Conservation (phyloP, 2,329 filamentous ascomycete species). For the Pseudonectria foliicola region DNA sequence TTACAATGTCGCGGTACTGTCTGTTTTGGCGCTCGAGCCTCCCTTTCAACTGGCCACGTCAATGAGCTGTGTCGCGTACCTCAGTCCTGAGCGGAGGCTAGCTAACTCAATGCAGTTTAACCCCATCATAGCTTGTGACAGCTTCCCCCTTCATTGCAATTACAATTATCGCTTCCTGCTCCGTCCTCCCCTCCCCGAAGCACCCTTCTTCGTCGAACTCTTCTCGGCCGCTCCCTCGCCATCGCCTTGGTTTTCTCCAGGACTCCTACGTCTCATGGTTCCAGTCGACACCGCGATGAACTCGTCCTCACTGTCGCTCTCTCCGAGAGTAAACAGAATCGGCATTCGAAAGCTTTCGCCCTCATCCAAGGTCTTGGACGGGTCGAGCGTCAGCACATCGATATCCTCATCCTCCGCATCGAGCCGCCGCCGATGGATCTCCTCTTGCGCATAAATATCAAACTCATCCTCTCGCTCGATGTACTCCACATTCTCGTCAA, state of each 20-base stretch:
- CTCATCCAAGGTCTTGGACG: conserved; percentile 52
- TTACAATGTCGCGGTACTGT: no score
- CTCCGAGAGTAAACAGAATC: conserved; percentile 83
- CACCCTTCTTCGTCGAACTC: conserved; percentile 32
- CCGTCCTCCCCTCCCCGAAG: conserved; percentile 29
- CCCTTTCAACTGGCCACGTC: no score
- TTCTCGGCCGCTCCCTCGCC: conserved; percentile 43
- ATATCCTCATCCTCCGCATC: conserved; percentile 91
- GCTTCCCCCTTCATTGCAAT: conserved; percentile 1
- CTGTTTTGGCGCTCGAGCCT: no score
- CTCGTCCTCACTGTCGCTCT: conserved; percentile 94
- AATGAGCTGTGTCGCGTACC: no score
- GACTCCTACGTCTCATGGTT: conserved; percentile 80
- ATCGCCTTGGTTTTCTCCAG: conserved; percentile 63
- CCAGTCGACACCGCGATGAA: conserved; percentile 62
- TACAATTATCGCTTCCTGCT: conserved; percentile 28
- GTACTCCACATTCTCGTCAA: conserved; percentile 98
- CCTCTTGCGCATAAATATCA: conserved; percentile 91
- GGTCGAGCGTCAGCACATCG: conserved; percentile 76
- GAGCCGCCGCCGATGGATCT: conserved; percentile 82
- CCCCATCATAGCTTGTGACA: conserved; percentile 1
- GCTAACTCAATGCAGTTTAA: conserved; percentile 9
- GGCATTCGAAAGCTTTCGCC: conserved; percentile 78
- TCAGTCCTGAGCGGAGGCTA: conserved; percentile 1
- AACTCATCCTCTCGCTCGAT: conserved; percentile 95